Evolutionary conservation across 1,284 basidiomycete genomes (phyloP).

Genomic region (Cryptococcus sp.): DNA sequence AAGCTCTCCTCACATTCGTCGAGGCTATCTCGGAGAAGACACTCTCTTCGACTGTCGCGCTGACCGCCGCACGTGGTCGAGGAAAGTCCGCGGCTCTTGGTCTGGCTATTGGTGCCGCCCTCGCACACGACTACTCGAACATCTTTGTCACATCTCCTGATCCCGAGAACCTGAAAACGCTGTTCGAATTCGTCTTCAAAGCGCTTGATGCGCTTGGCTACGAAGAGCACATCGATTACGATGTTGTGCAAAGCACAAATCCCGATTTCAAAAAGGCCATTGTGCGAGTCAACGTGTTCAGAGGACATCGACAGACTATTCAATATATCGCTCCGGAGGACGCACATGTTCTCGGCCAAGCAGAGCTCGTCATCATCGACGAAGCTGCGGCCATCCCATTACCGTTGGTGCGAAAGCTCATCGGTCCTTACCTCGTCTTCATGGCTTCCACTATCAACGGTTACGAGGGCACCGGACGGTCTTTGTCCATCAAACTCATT

Average conservation of each 20-base stretch:
- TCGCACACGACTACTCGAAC: constrained; percentile 95
- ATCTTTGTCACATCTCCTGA: constrained; percentile 98
- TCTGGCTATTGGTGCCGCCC: constrained; percentile 86
- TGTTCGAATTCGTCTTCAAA: constrained; percentile 99
- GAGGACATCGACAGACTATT: constrained; percentile 88
- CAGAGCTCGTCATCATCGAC: constrained; percentile 96
- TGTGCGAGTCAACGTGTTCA: constrained; percentile 93
- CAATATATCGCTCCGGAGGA: constrained; percentile 99
- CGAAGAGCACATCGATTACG: constrained; percentile 97
- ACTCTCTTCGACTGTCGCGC: constrained; percentile 88
- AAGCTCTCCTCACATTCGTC: constrained; percentile 87
- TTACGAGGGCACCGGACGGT: constrained; percentile 98
- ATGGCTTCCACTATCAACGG: constrained; percentile 98
- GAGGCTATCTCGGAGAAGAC: constrained; percentile 91
- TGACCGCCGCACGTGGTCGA: constrained; percentile 92
- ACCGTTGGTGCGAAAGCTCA: constrained; percentile 88
- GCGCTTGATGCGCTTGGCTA: constrained; percentile 93
- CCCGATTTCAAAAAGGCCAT: constrained; percentile 95
- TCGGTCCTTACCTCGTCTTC: constrained; percentile 98
- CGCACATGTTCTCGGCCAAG: constrained; percentile 94
- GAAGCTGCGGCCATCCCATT: constrained; percentile 98
- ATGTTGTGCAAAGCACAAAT: constrained; percentile 90
- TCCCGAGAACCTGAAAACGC: constrained; percentile 94
- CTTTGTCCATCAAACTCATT: constrained; percentile 94
- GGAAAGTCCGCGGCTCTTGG: constrained; percentile 97